Evolutionary conservation across 306 rosid genomes (phyloP).

Genomic region (Sesbania bispinosa): DNA sequence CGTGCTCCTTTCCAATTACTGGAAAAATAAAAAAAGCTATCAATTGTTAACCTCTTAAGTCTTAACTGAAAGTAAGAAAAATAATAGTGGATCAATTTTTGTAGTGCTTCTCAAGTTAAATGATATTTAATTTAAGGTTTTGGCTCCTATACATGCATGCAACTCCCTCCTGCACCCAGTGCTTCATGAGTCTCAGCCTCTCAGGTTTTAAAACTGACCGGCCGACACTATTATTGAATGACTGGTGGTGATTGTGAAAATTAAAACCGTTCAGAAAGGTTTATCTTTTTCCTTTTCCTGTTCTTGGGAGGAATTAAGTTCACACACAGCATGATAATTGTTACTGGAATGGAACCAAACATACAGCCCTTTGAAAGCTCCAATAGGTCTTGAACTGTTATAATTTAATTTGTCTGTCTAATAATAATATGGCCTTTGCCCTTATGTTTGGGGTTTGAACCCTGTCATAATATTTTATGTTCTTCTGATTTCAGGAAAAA

Average conservation of each 20-base stretch:
- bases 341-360: not conserved
- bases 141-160: not conserved
- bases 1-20: not conserved
- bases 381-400: not conserved
- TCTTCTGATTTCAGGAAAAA: slow-evolving; percentile 58
- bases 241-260: not conserved
- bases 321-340: not conserved
- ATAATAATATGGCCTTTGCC: not conserved
- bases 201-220: not conserved
- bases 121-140: not conserved
- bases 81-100: not conserved
- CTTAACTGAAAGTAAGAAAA: not conserved
- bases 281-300: not conserved
- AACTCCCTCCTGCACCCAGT: not conserved
- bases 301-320: not conserved
- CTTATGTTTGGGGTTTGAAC: not conserved
- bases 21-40: not conserved
- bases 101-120: not conserved
- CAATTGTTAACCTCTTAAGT: not conserved
- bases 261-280: not conserved
- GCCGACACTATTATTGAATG: not conserved
- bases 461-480: not conserved
- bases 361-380: not conserved
- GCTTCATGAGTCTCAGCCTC: not conserved
- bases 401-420: not conserved